A percentile compares a stretch with the other conserved stretches of the same genome.
Evolutionary conservation across 345 rosid species (phyloP).

Genomic region (Eucalyptus rudis): DNA sequence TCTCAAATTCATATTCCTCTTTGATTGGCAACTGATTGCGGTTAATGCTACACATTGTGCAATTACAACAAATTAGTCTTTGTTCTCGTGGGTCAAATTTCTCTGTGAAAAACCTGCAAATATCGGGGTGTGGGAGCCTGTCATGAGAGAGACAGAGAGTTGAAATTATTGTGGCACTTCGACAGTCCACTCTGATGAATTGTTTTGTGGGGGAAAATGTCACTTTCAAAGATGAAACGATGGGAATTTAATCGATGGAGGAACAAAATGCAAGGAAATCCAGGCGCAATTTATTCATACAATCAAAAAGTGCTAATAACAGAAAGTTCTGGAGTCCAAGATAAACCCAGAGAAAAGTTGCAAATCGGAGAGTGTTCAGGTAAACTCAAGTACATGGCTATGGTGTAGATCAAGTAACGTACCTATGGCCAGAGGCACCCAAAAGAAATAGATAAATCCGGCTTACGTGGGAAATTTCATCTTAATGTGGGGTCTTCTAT

Average conservation of each 20-base stretch:
- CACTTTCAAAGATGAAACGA: neutral
- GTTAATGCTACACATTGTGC: neutral
- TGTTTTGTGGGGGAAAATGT: neutral
- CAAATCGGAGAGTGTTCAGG: neutral
- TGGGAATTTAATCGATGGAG: neutral
- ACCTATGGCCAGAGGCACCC: neutral
- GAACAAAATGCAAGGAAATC: neutral
- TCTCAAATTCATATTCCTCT: neutral
- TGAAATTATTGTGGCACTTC: neutral
- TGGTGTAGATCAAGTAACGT: neutral
- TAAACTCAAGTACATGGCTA: neutral
- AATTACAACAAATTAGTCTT: neutral
- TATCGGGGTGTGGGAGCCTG: neutral
- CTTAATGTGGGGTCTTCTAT: conserved; percentile 12
- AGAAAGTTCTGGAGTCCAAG: neutral
- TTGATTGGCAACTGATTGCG: neutral
- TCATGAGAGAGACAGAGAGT: neutral
- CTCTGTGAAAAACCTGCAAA: neutral
- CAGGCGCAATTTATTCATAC: neutral
- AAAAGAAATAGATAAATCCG: neutral
- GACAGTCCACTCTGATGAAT: neutral
- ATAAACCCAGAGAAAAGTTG: neutral
- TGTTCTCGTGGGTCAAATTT: neutral
- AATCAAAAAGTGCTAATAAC: neutral
- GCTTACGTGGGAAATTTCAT: neutral